phyloP scores from a whole-genome alignment of 2,329 filamentous ascomycete genomes.

The Fusarium tjaetaba region DNA sequence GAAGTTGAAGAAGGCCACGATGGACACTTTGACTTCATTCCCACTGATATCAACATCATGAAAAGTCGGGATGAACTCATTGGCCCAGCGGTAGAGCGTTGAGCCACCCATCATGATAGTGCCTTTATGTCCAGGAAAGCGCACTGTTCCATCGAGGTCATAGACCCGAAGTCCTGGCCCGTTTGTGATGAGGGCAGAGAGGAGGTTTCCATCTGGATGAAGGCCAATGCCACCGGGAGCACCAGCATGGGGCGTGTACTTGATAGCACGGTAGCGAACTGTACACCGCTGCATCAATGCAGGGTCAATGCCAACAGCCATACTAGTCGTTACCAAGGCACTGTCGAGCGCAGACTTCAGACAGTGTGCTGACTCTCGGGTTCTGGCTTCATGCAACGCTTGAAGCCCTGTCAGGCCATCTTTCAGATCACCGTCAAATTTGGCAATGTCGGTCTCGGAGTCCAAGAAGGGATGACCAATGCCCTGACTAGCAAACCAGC shows the following conservation, averaged over 20 bases:
- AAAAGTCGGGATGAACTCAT: background rate
- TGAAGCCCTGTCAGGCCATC: slow-evolving; percentile 6
- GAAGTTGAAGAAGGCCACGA: slow-evolving; percentile 24
- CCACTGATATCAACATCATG: slow-evolving; percentile 11
- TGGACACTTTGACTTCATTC: slow-evolving; percentile 3
- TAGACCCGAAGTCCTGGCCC: background rate
- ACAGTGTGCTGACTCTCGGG: background rate
- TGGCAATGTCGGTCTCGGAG: slow-evolving; percentile 1
- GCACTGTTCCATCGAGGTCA: background rate
- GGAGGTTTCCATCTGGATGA: background rate
- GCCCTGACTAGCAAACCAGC: slow-evolving; percentile 18
- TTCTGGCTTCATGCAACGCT: background rate
- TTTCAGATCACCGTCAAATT: slow-evolving; percentile 15
- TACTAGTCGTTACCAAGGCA: background rate
- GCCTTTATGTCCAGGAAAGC: background rate
- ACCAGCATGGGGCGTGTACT: slow-evolving; percentile 7
- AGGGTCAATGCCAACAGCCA: slow-evolving; percentile 2
- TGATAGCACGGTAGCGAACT: background rate
- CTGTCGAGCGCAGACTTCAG: background rate
- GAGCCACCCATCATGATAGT: slow-evolving; percentile 21
- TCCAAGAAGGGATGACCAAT: slow-evolving; percentile 10
- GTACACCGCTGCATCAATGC: background rate
- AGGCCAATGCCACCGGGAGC: slow-evolving; percentile 1
- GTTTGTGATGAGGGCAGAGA: slow-evolving; percentile 8
- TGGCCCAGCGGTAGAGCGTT: slow-evolving; percentile 11